Evolutionary conservation across 495 filamentous ascomycete genomes (phyloP).

Genomic region (Melanomma pulvis-pyrius): DNA sequence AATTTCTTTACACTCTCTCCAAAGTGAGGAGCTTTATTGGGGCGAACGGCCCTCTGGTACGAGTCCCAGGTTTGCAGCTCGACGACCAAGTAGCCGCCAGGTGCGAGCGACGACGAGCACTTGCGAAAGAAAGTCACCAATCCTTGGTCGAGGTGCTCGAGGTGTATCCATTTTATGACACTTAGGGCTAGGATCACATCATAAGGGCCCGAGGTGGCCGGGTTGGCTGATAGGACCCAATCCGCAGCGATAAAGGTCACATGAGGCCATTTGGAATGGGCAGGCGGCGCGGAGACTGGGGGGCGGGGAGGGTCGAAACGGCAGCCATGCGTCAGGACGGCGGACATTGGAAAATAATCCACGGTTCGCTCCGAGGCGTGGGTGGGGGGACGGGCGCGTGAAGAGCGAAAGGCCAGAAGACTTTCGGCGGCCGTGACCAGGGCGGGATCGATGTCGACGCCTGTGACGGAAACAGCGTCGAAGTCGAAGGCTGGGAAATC

Average conservation of each 20-base stretch:
- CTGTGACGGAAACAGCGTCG: slow-evolving; percentile 41
- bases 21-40: slow-evolving; percentile 32
- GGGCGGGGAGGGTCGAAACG: slow-evolving; percentile 22
- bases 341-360: slow-evolving; percentile 49
- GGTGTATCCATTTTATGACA: slow-evolving; percentile 51
- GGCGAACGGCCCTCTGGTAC: slow-evolving; percentile 43
- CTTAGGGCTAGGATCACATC: slow-evolving; percentile 47
- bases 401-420: slow-evolving; percentile 44
- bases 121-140: slow-evolving; percentile 43
- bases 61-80: slow-evolving; percentile 49
- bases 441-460: slow-evolving; percentile 45
- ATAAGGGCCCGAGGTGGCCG: slow-evolving; percentile 36
- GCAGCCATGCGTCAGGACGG: slow-evolving; percentile 42
- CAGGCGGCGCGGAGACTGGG: slow-evolving; percentile 18
- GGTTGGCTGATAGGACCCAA: slow-evolving; percentile 36
- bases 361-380: slow-evolving; percentile 16
- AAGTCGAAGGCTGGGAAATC: slow-evolving; percentile 43
- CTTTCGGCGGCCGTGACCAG: slow-evolving; percentile 43
- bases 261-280: slow-evolving; percentile 25
- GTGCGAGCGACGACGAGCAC: slow-evolving; percentile 34
- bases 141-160: slow-evolving; percentile 43
- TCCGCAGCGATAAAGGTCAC: slow-evolving; percentile 42
- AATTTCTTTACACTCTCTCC: slow-evolving; percentile 18
- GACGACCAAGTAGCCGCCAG: slow-evolving; percentile 45
- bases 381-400: slow-evolving; percentile 34